Conservation (phyloP, 176 grass and related monocot species). For the Paspalum vaginatum region DNA sequence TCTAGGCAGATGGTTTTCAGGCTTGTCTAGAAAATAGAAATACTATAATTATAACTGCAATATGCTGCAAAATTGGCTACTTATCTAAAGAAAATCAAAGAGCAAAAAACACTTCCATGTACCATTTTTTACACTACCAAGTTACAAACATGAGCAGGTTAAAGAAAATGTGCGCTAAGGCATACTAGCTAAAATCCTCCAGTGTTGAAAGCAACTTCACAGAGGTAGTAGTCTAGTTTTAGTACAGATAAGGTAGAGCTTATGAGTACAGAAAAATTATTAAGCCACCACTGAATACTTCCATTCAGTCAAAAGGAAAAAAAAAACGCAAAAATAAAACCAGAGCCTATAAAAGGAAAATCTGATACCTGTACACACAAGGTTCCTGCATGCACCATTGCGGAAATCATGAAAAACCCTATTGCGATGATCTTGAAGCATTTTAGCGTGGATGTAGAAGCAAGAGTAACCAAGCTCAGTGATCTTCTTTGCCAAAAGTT, state of each 20-base stretch:
- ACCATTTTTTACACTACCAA: not conserved
- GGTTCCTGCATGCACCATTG: constrained; percentile 94
- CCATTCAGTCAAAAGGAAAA: not conserved
- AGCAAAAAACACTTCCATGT: not conserved
- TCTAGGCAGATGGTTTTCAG: not conserved
- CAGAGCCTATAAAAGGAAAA: constrained; percentile 5
- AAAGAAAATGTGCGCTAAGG: not conserved
- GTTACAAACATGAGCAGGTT: not conserved
- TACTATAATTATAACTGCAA: not conserved
- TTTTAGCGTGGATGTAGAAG: constrained; percentile 99
- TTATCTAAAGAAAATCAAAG: not conserved
- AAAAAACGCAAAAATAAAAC: not conserved
- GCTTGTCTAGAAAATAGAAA: not conserved
- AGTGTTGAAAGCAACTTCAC: not conserved
- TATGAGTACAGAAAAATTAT: not conserved
- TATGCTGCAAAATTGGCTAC: not conserved
- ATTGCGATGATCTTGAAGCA: constrained; percentile 96
- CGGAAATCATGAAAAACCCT: constrained; percentile 97
- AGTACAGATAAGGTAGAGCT: not conserved
- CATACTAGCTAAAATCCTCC: not conserved
- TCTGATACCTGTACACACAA: constrained; percentile 84
- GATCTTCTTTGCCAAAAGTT: constrained; percentile 93
- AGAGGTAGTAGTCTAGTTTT: not conserved
- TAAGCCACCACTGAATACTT: constrained; percentile 20
- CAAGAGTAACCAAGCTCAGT: constrained; percentile 94